Conservation (phyloP, 441 rosid genomes). For the Pelargonium hybrid region DNA sequence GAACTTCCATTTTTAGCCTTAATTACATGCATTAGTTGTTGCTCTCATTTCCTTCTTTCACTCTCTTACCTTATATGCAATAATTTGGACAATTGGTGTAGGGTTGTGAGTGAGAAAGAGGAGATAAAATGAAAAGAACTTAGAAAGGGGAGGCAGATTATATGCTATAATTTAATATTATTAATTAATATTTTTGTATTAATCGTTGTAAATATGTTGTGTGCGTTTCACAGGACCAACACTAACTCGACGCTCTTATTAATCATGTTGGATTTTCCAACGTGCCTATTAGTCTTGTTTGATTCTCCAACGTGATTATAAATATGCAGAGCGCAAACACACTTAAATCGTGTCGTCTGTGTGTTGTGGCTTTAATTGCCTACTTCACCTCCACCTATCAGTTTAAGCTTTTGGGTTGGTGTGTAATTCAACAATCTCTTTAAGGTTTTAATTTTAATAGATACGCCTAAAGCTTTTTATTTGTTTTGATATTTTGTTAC, state of each 20-base stretch:
- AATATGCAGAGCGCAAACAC: neutral
- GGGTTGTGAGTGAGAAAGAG: neutral
- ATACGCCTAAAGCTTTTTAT: neutral
- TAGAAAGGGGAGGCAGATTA: neutral
- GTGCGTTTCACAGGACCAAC: neutral
- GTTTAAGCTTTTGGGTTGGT: neutral
- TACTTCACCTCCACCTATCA: neutral
- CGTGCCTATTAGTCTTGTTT: neutral
- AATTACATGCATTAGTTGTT: neutral
- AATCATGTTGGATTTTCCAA: neutral
- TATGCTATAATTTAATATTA: too few species aligned
- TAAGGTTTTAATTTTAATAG: neutral
- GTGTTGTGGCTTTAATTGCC: neutral
- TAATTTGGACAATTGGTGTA: neutral
- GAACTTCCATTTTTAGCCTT: neutral
- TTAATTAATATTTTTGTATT: too few species aligned
- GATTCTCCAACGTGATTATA: neutral
- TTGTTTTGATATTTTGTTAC: neutral
- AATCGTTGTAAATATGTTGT: neutral
- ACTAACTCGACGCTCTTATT: neutral
- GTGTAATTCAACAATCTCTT: neutral
- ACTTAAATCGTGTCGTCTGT: neutral
- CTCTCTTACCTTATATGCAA: neutral
- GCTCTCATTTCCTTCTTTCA: neutral
- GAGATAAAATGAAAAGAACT: neutral